Conservation (phyloP, 352 stramenopile species). For the Poterioochromonas sp. region DNA sequence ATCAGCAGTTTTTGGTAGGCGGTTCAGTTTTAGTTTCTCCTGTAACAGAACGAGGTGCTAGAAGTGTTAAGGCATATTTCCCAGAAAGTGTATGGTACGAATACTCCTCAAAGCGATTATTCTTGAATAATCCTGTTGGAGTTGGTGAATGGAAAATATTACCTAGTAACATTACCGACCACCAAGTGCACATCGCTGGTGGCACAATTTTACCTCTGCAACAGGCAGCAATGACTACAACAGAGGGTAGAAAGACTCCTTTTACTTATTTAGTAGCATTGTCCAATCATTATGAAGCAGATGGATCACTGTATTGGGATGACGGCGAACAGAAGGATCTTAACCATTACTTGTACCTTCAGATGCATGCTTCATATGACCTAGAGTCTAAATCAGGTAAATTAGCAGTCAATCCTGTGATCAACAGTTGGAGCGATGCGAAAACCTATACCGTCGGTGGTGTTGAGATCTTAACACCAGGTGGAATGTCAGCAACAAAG, state of each 20-base stretch:
- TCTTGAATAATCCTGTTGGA: neutral
- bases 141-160: neutral
- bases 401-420: slow-evolving; percentile 57
- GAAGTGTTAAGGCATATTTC: slow-evolving; percentile 40
- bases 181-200: neutral
- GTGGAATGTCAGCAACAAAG: too few relatives aligned
- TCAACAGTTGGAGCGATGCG: too few relatives aligned
- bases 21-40: slow-evolving; percentile 63
- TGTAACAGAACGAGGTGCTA: slow-evolving; percentile 57
- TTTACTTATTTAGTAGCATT: slow-evolving; percentile 11
- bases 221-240: slow-evolving; percentile 12
- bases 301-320: slow-evolving; percentile 12
- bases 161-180: neutral
- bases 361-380: slow-evolving; percentile 48
- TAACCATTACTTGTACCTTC: neutral
- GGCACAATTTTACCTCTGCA: slow-evolving; percentile 5
- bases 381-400: slow-evolving; percentile 52
- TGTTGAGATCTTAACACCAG: too few relatives aligned
- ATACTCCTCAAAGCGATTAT: neutral
- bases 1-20: slow-evolving; percentile 64
- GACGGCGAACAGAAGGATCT: slow-evolving; percentile 19
- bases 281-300: neutral
- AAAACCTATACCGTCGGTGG: too few relatives aligned
- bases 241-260: neutral
- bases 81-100: slow-evolving; percentile 35